Evolutionary conservation across 78 protist genomes (phyloP), one percentile per base, ranked within the genome.

Genomic region (Polysphondylium violaceum): DNA sequence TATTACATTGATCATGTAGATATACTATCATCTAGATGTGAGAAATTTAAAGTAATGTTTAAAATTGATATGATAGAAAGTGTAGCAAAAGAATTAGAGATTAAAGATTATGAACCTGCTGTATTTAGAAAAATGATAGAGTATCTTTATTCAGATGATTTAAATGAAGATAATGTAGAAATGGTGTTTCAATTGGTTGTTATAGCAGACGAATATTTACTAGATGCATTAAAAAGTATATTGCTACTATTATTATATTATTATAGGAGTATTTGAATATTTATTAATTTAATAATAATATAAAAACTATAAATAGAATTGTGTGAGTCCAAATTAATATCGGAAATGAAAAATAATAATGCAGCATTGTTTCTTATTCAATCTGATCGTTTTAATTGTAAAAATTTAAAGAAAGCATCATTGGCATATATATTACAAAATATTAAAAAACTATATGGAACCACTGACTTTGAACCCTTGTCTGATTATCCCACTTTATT

Each of bases 121-220:
- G 79, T 83, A n/a, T 83, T 83, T 69, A 83, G 68, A 59, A 83
- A 83, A 44, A 71, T 83, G 79, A 47, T 83, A 29, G 91, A 83
- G 44, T 83, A 83, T 69, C 17, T 83, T 17, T 83, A 83, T 40
- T 25, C 74, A 11, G 91, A 83, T 17, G 21, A 27, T 19, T 29
- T 83, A 29, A 58, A 67, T 29, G 79, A 83, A 9, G 91, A 56
- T 67, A 40, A 69, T 41, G 59, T 69, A 0, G 91, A 83, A 6
- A 71, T 69, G 77, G 31, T 83, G 2, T 44, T 83, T 29, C 61
- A 69, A 43, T n/a, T 83, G 29, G 69, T 83, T 12, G 31, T 83
- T n/a, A 83, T 83, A 29, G 91, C 91, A 0, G 91, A 83, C 59
- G 91, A 83, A 69, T 83, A 83, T 69, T 50, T 83, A 21, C 58